Conservation (phyloP, 1,284 basidiomycete genomes). For the Volvariella volvacea region DNA sequence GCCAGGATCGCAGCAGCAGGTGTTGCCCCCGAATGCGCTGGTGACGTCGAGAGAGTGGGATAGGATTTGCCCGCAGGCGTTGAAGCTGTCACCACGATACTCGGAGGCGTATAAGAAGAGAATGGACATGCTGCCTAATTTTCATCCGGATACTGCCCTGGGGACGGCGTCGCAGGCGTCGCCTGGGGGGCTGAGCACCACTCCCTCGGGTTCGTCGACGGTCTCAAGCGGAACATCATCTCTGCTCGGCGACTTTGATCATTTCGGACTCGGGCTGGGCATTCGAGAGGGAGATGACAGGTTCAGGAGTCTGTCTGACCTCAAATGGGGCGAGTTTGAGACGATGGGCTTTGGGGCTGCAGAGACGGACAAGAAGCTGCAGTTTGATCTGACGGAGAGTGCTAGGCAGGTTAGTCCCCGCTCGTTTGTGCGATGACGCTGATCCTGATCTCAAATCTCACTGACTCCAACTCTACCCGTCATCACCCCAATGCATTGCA, state of each 20-base stretch:
- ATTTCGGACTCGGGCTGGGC: constrained; percentile 20
- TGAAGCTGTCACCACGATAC: constrained; percentile 52
- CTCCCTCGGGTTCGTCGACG: constrained; percentile 19
- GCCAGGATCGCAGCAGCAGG: constrained; percentile 26
- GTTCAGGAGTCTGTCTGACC: constrained; percentile 75
- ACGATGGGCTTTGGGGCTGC: constrained; percentile 65
- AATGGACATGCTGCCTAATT: constrained; percentile 54
- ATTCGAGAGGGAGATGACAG: constrained; percentile 45
- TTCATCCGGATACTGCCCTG: constrained; percentile 44
- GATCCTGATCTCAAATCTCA: background rate
- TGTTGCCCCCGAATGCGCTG: constrained; percentile 29
- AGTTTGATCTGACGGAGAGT: constrained; percentile 83
- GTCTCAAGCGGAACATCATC: constrained; percentile 11
- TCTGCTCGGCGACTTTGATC: constrained; percentile 17
- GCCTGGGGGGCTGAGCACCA: constrained; percentile 17
- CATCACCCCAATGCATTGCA: constrained; percentile 1
- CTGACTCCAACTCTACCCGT: constrained; percentile 8
- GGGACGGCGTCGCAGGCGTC: constrained; percentile 1
- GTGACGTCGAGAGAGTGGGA: constrained; percentile 66
- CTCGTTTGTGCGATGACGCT: constrained; percentile 1
- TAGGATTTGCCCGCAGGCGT: constrained; percentile 52
- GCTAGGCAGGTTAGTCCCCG: constrained; percentile 62
- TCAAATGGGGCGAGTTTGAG: constrained; percentile 88
- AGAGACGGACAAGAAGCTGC: constrained; percentile 59
- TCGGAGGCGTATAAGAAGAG: constrained; percentile 67